Base-by-base conservation (phyloP, 2,329 filamentous ascomycete genomes). In the Stagonosporopsis cucurbitacearum region DNA sequence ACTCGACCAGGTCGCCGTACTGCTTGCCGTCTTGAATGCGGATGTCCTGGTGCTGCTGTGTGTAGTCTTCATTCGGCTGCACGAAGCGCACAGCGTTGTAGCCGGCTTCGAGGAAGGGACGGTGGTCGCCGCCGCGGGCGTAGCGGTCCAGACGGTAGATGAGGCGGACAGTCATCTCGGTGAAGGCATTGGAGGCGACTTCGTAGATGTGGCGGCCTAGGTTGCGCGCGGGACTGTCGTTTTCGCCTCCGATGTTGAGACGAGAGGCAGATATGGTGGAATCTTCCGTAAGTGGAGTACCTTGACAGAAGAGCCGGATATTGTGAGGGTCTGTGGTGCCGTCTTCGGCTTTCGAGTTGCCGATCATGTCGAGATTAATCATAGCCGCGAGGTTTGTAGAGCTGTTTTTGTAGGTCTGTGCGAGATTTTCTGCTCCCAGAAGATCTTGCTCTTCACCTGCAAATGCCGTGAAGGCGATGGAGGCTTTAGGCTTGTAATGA, bases 361-460 rank as follows among this genome's bases (percentile, higher is more conserved):
- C 82, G 4, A 84, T 78, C 56, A 84, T 83, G 67, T 85, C 82
- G 68, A 82, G 80, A 57, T 79, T 84, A 61, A 81, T 79, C 75
- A 83, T 83, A 11, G 78, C 82, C 60, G 82, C 81, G 11, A 84
- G 78, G 62, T 83, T 79, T 33, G 78, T 76, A 13, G 74, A 79
- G 12, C 75, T 74, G 57, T 82, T 81, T 23, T 77, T 78, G 59
- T 82, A 78, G 0, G 77, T 81, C 66, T 80, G 76, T 1, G 82
- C 82, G 2, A 84, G 72, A 66, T 80, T 78, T 8, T 72, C 67
- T 2, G 81, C 71, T 0, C 83, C 82, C 39, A 80, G 80, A 1
- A 84, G 77, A 3, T 76, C 78, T 72, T 85, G 82, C 57, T 85
- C 83, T 67, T 85, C 83, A 13, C 81, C 83, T 0, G 83, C 81